Evolutionary conservation across 2,329 filamentous ascomycete species (phyloP).

Genomic region (Whalleya microplaca): DNA sequence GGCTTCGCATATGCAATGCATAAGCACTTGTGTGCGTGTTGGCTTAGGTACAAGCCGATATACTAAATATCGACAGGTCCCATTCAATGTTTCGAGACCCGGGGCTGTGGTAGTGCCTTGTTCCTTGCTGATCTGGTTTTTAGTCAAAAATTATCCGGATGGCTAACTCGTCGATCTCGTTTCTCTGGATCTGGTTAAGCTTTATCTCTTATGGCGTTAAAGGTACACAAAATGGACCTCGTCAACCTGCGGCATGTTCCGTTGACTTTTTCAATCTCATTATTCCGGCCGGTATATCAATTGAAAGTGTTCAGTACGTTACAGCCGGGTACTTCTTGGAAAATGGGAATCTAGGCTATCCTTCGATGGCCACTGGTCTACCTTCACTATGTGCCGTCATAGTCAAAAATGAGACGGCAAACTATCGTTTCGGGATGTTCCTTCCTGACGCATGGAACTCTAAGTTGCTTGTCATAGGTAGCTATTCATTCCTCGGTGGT

Average conservation of each 20-base stretch:
- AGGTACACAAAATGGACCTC: slow-evolving; percentile 14
- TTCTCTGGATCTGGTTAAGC: slow-evolving; percentile 15
- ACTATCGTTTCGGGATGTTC: slow-evolving; percentile 38
- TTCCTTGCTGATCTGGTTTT: neutral
- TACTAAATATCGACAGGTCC: neutral
- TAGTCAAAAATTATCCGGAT: slow-evolving; percentile 24
- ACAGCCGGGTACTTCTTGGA: slow-evolving; percentile 29
- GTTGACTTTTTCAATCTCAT: slow-evolving; percentile 27
- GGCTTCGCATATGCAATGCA: neutral
- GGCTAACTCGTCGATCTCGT: slow-evolving; percentile 5
- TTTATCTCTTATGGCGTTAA: slow-evolving; percentile 9
- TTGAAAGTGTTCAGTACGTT: slow-evolving; percentile 30
- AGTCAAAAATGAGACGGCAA: slow-evolving; percentile 30
- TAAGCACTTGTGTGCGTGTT: neutral
- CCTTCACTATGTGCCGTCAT: slow-evolving; percentile 34
- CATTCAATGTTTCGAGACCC: neutral
- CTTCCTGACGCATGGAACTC: slow-evolving; percentile 35
- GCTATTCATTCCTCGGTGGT: slow-evolving; percentile 33
- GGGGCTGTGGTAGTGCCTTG: neutral
- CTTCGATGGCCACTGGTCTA: slow-evolving; percentile 28
- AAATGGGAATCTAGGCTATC: slow-evolving; percentile 33
- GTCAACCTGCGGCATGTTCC: slow-evolving; percentile 25
- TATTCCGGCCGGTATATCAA: slow-evolving; percentile 15
- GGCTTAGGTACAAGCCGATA: neutral
- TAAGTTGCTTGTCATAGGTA: slow-evolving; percentile 31